Conservation (phyloP, 345 rosid genomes). For the Lumnitzera littorea region DNA sequence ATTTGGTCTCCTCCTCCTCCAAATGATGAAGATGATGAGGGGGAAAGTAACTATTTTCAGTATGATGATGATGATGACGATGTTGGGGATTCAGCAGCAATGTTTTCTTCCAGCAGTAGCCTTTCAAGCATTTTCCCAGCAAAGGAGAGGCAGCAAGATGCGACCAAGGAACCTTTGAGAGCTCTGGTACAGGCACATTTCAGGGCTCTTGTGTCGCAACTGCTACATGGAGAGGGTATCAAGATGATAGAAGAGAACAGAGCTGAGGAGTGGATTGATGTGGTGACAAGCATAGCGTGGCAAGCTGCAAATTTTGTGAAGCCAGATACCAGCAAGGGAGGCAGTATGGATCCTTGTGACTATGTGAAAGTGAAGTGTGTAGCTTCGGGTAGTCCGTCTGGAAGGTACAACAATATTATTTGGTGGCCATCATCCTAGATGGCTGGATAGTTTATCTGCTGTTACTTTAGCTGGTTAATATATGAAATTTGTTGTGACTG, state of each 20-base stretch:
- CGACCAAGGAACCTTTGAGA: constrained; percentile 62
- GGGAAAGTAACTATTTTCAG: constrained; percentile 53
- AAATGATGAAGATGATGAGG: constrained; percentile 78
- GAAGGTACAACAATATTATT: constrained; percentile 46
- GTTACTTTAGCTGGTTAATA: constrained; percentile 6
- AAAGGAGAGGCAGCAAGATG: constrained; percentile 59
- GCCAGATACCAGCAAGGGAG: constrained; percentile 95
- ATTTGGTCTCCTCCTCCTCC: constrained; percentile 96
- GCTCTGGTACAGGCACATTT: constrained; percentile 80
- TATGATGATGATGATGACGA: constrained; percentile 90
- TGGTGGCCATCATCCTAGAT: background rate
- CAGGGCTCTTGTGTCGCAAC: constrained; percentile 94
- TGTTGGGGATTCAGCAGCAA: constrained; percentile 65
- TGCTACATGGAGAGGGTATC: constrained; percentile 71
- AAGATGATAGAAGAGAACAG: constrained; percentile 35
- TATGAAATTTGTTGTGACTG: constrained; percentile 19
- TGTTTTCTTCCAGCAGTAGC: constrained; percentile 71
- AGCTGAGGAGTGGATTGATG: constrained; percentile 72
- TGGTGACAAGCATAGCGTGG: constrained; percentile 75
- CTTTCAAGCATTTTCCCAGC: constrained; percentile 54
- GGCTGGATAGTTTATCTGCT: background rate
- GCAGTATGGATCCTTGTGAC: constrained; percentile 97
- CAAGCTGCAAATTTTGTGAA: constrained; percentile 94
- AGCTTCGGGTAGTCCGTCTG: constrained; percentile 74
- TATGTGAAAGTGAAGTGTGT: constrained; percentile 95